Percentiles rank a stretch among this genome's conserved stretches.
These are phyloP conservation scores for Debaryomyces prosopidis DNA, from an alignment of 805 yeast genomes.

Conservation along the genomic window DNA sequence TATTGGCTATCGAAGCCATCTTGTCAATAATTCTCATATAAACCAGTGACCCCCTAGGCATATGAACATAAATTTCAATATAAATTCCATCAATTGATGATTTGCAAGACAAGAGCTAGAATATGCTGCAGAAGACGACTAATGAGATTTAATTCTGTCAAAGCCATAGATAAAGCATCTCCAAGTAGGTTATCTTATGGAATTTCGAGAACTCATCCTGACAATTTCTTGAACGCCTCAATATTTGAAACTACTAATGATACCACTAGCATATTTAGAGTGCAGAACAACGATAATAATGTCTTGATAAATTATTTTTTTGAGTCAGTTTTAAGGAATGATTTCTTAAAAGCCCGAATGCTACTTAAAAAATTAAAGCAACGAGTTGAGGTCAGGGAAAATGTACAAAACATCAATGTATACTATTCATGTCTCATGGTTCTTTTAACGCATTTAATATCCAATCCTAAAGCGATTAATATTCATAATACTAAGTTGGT, in stretches of 20 bases:
- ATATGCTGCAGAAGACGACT: no score
- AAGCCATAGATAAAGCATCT: no score
- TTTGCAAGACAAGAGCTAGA: no score
- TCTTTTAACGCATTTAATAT: conserved; percentile 7
- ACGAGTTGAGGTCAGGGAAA: conserved; percentile 4
- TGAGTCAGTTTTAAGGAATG: conserved; percentile 13
- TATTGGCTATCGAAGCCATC: no score
- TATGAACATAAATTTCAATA: no score
- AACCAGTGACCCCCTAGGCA: no score
- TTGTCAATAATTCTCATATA: no score
- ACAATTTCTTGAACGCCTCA: conserved; percentile 3
- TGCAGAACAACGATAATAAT: conserved; percentile 8
- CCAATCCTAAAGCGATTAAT: neutral
- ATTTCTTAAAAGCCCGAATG: conserved; percentile 10
- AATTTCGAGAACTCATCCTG: neutral
- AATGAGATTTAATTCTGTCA: no score
- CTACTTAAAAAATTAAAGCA: conserved; percentile 7
- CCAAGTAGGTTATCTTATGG: neutral
- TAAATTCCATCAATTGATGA: no score
- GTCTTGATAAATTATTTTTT: conserved; percentile 14
- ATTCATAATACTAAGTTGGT: conserved; percentile 12
- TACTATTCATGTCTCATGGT: conserved; percentile 16
- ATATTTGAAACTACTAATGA: conserved; percentile 1
- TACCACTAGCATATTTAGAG: neutral
- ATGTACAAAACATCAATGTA: conserved; percentile 4